A percentile compares a stretch with the other conserved stretches of the same genome.
phyloP scores from a whole-genome alignment of 2,329 filamentous ascomycete genomes.

The Onygenales sp. region DNA sequence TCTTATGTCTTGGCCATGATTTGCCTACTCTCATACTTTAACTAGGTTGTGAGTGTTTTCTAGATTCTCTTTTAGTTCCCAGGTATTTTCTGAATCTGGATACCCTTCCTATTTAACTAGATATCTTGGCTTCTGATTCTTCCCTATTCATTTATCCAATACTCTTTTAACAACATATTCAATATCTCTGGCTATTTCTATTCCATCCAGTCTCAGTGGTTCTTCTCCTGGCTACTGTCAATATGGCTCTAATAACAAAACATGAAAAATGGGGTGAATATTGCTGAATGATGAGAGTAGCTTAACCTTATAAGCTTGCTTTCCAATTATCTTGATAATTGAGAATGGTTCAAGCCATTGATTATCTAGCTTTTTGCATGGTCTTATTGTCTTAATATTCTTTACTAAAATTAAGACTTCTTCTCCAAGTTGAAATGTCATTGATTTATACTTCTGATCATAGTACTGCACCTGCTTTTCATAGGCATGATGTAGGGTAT shows the following conservation, averaged over 20 bases:
- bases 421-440: no score
- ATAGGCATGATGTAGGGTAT: neutral
- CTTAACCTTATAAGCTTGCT: neutral
- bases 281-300: neutral
- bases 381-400: no score
- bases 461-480: neutral
- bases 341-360: neutral
- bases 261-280: conserved; percentile 3
- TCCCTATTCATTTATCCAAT: neutral
- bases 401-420: no score
- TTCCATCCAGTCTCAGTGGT: neutral
- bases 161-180: neutral
- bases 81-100: neutral
- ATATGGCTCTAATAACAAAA: neutral
- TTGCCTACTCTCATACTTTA: no score
- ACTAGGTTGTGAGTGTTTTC: neutral
- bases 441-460: neutral
- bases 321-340: neutral
- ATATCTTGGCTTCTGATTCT: neutral
- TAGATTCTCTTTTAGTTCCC: neutral
- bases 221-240: neutral
- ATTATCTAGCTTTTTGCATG: no score
- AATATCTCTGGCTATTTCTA: neutral
- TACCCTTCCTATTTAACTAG: neutral
- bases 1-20: no score